A percentile compares a stretch with the other conserved stretches of the same genome.
Conservation (phyloP, 1,284 basidiomycete species). For the Schizophyllum commune region DNA sequence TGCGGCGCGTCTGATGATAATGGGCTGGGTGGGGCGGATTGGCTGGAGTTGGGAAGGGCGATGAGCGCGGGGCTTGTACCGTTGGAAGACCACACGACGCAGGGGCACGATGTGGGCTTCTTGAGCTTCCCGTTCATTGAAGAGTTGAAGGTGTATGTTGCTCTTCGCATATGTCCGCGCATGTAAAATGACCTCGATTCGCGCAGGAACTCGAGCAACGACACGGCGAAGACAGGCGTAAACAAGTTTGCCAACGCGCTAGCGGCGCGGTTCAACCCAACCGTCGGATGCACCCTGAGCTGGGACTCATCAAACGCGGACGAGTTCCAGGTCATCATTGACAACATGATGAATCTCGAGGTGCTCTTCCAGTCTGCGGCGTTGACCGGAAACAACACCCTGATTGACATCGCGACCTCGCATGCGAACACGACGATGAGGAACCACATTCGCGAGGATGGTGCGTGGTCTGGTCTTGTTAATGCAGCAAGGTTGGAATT, state of each 20-base stretch:
- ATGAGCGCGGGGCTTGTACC: constrained; percentile 44
- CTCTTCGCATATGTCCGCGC: not conserved
- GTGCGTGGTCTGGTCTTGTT: constrained; percentile 21
- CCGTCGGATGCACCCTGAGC: constrained; percentile 41
- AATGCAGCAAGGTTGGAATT: not conserved
- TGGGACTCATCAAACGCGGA: constrained; percentile 53
- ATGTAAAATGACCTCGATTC: not conserved
- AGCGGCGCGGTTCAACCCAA: constrained; percentile 34
- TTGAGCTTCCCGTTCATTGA: constrained; percentile 58
- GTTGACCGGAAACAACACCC: constrained; percentile 50
- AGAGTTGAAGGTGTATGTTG: constrained; percentile 36
- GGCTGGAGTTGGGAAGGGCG: constrained; percentile 42
- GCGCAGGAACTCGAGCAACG: constrained; percentile 34
- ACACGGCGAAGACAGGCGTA: constrained; percentile 34
- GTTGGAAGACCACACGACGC: constrained; percentile 33
- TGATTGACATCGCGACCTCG: constrained; percentile 49
- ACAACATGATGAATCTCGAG: constrained; percentile 75
- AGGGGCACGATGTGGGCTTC: constrained; percentile 66
- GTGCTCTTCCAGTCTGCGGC: constrained; percentile 48
- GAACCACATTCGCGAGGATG: constrained; percentile 59
- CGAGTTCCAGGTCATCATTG: constrained; percentile 63
- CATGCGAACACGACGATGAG: constrained; percentile 62
- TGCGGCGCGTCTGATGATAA: constrained; percentile 34
- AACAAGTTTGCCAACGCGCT: constrained; percentile 37
- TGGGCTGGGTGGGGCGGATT: constrained; percentile 33